Base-by-base conservation (phyloP, 495 filamentous ascomycete species). In the Sordaria brevicollis region DNA sequence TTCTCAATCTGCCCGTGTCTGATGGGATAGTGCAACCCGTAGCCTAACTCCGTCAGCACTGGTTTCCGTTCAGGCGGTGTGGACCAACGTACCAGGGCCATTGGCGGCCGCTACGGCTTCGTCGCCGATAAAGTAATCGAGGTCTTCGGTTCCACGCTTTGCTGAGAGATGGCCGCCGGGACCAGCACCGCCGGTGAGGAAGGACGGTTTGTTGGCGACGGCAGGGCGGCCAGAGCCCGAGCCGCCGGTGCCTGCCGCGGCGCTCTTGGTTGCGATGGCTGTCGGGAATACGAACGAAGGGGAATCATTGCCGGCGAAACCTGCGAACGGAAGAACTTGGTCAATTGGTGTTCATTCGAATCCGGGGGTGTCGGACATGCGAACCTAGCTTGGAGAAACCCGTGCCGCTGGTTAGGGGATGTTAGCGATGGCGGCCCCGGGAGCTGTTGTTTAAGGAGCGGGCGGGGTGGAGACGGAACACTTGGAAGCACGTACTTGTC, bases 261-360 rank as follows among this genome's bases (percentile, higher is more conserved):
- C 84, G 65, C 92, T 89, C 82, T 97, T 98, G 70, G 93, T 97
- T 74, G 95, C 94, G 83, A 98, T 99, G 77, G 95, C 95, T 39
- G 95, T 99, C 21, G 95, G 95, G 82, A 99, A 97, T 73, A 99
- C 95, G 84, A 98, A 99, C 66, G 95, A 99, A 36, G 95, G 95
- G 73, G 95, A 96, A 79, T 99, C 95, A 81, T 99, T 99, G 83
- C 95, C 95, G 80, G 95, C 95, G 82, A 99, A 99, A 80, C 95
- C 95, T 97, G 76, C 69, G 36, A 41, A 69, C 13, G 70, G 54
- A 35, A 70, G 68, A 31, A 19, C 43, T 29, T 57, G 31, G 69
- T 74, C 31, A 74, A 57, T 71, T 34, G 31, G 33, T 37, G 35
- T 29, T 31, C 33, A 34, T 66, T 29, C 15, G 38, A 10, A 17